Conservation (phyloP, 192 early-diverging fungal genomes). For the Gryganskiella cystojenkinii region DNA sequence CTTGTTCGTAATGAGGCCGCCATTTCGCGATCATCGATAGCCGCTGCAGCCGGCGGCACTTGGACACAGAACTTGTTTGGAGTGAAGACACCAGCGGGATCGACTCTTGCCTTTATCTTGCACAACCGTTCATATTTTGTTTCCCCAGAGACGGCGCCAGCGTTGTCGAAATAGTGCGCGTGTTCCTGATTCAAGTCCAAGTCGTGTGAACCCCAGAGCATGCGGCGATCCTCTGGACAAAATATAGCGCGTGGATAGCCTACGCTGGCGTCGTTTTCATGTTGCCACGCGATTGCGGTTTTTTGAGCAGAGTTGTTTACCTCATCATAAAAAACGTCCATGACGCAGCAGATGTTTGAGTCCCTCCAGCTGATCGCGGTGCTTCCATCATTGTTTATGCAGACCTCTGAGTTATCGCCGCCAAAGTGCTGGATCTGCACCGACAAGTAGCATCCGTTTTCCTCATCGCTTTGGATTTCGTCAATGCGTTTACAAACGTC, state of each 20-base stretch:
- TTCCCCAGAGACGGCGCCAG: neutral
- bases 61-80: constrained; percentile 16
- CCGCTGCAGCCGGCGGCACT: too few relatives aligned
- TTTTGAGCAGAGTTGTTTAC: neutral
- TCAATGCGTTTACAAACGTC: constrained; percentile 25
- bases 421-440: constrained; percentile 32
- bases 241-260: constrained; percentile 9
- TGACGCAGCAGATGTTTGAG: constrained; percentile 4
- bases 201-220: constrained; percentile 23
- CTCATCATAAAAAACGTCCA: constrained; percentile 30
- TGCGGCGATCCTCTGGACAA: constrained; percentile 25
- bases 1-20: too few relatives aligned
- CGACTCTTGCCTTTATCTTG: neutral
- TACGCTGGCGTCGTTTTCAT: constrained; percentile 10
- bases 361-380: constrained; percentile 37
- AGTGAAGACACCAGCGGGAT: constrained; percentile 10
- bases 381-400: constrained; percentile 5
- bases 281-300: neutral
- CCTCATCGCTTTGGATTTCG: neutral
- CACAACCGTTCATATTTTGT: constrained; percentile 4
- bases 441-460: constrained; percentile 5
- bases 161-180: constrained; percentile 6
- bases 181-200: neutral
- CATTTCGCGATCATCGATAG: too few relatives aligned
- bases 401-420: constrained; percentile 12